phyloP scores from a whole-genome alignment of 2,329 filamentous ascomycete species.

The Trichoderma brevicompactum region DNA sequence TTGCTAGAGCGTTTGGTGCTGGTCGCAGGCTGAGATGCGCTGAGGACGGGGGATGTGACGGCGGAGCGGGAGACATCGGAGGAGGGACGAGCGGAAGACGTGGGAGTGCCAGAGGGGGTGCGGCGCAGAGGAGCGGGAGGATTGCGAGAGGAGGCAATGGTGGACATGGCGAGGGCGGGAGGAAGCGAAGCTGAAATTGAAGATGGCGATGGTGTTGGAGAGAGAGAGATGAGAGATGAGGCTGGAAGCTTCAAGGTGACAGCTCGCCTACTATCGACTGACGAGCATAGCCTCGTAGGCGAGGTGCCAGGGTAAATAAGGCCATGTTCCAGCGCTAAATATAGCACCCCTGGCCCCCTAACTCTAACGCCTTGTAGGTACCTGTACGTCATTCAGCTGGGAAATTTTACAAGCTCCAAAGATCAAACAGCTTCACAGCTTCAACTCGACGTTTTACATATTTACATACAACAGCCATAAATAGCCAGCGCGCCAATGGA shows the following conservation, averaged over 20 bases:
- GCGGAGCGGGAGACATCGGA: slow-evolving; percentile 68
- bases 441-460: neutral
- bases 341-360: slow-evolving; percentile 23
- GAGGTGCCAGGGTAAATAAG: slow-evolving; percentile 1
- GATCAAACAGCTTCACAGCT: neutral
- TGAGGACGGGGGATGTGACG: slow-evolving; percentile 54
- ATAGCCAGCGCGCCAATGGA: slow-evolving; percentile 32
- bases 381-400: neutral
- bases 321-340: slow-evolving; percentile 30
- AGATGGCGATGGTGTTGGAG: neutral
- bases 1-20: slow-evolving; percentile 61
- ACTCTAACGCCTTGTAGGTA: slow-evolving; percentile 7
- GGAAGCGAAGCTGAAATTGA: slow-evolving; percentile 12
- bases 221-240: neutral
- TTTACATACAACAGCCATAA: neutral
- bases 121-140: slow-evolving; percentile 61
- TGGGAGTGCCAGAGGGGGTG: slow-evolving; percentile 64
- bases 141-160: slow-evolving; percentile 67
- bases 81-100: slow-evolving; percentile 76
- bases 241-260: slow-evolving; percentile 4
- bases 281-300: slow-evolving; percentile 3
- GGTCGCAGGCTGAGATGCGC: slow-evolving; percentile 42
- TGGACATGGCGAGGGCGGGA: slow-evolving; percentile 62
- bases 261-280: neutral
- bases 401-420: neutral